Evolutionary conservation across 495 filamentous ascomycete species (phyloP).

Genomic region (Corynascus novoguineensis): DNA sequence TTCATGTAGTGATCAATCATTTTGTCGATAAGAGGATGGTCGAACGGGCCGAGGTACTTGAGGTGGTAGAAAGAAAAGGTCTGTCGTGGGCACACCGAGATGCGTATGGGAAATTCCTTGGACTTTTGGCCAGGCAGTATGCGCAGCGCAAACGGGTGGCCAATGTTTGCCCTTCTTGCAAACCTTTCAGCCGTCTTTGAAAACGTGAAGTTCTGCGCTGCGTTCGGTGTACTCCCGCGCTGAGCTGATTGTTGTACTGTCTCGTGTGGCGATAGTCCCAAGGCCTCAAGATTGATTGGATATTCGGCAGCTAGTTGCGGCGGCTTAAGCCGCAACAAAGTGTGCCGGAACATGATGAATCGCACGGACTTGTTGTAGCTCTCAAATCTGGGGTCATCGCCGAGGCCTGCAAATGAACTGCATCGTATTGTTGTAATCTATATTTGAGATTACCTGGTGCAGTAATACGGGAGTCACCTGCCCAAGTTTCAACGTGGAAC

Average conservation of each 20-base stretch:
- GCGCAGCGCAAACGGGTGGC: background rate
- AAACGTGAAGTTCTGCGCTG: background rate
- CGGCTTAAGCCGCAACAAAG: background rate
- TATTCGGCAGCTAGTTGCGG: background rate
- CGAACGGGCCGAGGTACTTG: constrained; percentile 28
- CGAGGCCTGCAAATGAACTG: too few relatives aligned
- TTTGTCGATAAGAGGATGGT: constrained; percentile 33
- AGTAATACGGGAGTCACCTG: too few relatives aligned
- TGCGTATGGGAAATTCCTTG: background rate
- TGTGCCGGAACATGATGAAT: background rate
- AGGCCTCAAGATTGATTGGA: background rate
- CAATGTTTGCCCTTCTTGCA: background rate
- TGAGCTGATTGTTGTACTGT: background rate
- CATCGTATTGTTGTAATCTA: too few relatives aligned
- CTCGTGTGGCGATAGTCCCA: too few relatives aligned
- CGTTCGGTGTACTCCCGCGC: background rate
- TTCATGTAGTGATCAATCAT: constrained; percentile 25
- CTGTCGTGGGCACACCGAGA: constrained; percentile 17
- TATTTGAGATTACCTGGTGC: too few relatives aligned
- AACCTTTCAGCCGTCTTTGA: background rate
- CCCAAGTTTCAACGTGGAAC: background rate
- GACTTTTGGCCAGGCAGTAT: background rate
- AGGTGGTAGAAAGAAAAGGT: constrained; percentile 20
- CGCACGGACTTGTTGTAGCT: too few relatives aligned
- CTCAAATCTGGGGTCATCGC: too few relatives aligned